Evolutionary conservation across 148 eudicot genomes (phyloP).

Genomic region (Tetragonia tetragonoides): DNA sequence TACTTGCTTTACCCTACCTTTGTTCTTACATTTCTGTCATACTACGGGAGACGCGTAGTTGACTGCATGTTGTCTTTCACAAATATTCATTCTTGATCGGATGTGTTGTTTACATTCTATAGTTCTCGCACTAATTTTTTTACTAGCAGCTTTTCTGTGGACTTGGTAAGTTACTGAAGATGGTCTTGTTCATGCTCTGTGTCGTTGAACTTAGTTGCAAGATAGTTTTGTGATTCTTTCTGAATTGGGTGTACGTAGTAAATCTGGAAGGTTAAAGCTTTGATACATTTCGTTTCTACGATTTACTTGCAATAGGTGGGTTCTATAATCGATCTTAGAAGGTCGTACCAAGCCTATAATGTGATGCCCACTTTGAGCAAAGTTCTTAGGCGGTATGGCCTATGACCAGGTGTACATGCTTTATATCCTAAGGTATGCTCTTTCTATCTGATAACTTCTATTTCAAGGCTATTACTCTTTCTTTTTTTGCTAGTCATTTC

Average conservation of each 20-base stretch:
- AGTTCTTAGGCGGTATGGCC: conserved; percentile 83
- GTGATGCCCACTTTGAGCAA: conserved; percentile 91
- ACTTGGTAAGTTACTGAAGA: no score
- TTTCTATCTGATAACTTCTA: not conserved
- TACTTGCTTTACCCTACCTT: not conserved
- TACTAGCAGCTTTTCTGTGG: not conserved
- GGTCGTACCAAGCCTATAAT: conserved; percentile 97
- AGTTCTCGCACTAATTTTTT: no score
- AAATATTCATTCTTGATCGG: no score
- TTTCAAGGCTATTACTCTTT: not conserved
- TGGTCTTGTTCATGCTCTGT: not conserved
- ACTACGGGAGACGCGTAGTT: no score
- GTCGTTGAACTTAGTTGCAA: not conserved
- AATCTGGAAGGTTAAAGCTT: not conserved
- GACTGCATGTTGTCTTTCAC: no score
- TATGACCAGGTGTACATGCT: conserved; percentile 33
- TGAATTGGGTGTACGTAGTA: not conserved
- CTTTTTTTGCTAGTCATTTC: no score
- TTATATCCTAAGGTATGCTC: conserved; percentile 5
- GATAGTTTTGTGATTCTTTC: not conserved
- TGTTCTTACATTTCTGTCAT: not conserved
- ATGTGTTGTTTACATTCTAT: not conserved
- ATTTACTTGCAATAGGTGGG: conserved; percentile 57
- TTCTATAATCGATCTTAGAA: conserved; percentile 87
- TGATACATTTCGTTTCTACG: conserved; percentile 6